Percentiles rank a stretch among this genome's conserved stretches.
These are phyloP conservation scores for Fusarium torreyae DNA, from an alignment of 2,329 filamentous ascomycete genomes.

Conservation along the genomic window DNA sequence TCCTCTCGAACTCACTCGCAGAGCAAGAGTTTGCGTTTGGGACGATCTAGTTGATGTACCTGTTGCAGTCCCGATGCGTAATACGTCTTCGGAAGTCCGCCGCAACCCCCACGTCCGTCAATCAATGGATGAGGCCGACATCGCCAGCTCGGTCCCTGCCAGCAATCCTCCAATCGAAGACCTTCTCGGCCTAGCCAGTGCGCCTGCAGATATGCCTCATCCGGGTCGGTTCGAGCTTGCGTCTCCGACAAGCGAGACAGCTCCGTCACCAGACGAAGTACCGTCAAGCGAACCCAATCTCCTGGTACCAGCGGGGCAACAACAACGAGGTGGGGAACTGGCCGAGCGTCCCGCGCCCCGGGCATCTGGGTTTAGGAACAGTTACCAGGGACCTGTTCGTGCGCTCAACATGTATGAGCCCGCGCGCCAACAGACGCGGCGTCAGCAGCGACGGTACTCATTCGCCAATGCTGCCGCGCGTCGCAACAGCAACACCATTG, in stretches of 20 bases:
- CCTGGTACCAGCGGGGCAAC: slow-evolving; percentile 32
- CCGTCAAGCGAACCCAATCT: slow-evolving; percentile 43
- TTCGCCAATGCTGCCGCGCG: slow-evolving; percentile 65
- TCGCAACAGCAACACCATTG: slow-evolving; percentile 66
- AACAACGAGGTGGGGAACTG: slow-evolving; percentile 35
- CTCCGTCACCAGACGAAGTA: slow-evolving; percentile 58
- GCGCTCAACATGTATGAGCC: slow-evolving; percentile 63
- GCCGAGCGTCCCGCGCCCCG: slow-evolving; percentile 44
- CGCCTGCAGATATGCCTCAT: slow-evolving; percentile 78
- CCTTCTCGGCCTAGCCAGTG: slow-evolving; percentile 76
- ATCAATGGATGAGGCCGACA: slow-evolving; percentile 88
- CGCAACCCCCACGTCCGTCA: slow-evolving; percentile 68
- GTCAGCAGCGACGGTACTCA: slow-evolving; percentile 68
- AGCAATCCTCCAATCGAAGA: slow-evolving; percentile 66
- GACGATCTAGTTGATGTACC: slow-evolving; percentile 97
- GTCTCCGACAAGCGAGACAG: slow-evolving; percentile 60
- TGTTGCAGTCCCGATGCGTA: slow-evolving; percentile 90
- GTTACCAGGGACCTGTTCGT: slow-evolving; percentile 60
- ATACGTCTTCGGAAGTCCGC: slow-evolving; percentile 87
- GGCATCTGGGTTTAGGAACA: slow-evolving; percentile 48
- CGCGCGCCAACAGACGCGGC: slow-evolving; percentile 56
- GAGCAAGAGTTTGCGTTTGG: slow-evolving; percentile 96
- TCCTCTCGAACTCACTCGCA: slow-evolving; percentile 90
- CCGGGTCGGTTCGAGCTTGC: slow-evolving; percentile 81
- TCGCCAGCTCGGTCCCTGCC: slow-evolving; percentile 63